These are phyloP conservation scores for Pyrus hybrid DNA, from an alignment of 331 rosid species.

Conservation along the genomic window DNA sequence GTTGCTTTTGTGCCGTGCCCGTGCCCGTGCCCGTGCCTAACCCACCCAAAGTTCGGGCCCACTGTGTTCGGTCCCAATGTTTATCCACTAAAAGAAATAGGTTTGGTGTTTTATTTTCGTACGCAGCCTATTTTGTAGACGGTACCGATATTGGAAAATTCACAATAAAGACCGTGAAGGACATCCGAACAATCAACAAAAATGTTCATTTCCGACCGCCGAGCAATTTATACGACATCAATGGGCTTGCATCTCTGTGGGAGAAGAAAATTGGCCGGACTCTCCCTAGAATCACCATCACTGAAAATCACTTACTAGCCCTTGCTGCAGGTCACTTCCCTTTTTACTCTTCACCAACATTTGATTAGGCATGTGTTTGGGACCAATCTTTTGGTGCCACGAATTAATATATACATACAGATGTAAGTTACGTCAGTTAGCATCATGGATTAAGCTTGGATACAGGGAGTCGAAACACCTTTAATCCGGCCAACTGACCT, in stretches of 20 bases:
- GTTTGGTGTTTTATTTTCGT: too few species aligned
- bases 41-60: too few species aligned
- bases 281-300: conserved; percentile 49
- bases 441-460: too few species aligned
- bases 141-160: conserved; percentile 68
- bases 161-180: conserved; percentile 47
- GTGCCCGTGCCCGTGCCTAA: too few species aligned
- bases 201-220: conserved; percentile 66
- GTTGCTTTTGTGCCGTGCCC: too few species aligned
- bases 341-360: neutral
- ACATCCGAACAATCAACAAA: conserved; percentile 42
- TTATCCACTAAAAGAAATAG: too few species aligned
- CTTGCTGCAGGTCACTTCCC: conserved; percentile 46
- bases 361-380: neutral
- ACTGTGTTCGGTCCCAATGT: too few species aligned
- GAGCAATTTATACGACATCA: conserved; percentile 42
- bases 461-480: too few species aligned
- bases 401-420: too few species aligned
- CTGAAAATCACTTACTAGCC: conserved; percentile 56
- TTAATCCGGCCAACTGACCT: neutral
- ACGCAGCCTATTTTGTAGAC: conserved; percentile 60
- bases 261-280: conserved; percentile 52
- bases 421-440: neutral
- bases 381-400: neutral
- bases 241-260: conserved; percentile 66